A percentile compares a stretch with the other conserved stretches of the same genome.
Conservation (phyloP, 176 grass and related monocot genomes). For the Oropetium thomaeum region DNA sequence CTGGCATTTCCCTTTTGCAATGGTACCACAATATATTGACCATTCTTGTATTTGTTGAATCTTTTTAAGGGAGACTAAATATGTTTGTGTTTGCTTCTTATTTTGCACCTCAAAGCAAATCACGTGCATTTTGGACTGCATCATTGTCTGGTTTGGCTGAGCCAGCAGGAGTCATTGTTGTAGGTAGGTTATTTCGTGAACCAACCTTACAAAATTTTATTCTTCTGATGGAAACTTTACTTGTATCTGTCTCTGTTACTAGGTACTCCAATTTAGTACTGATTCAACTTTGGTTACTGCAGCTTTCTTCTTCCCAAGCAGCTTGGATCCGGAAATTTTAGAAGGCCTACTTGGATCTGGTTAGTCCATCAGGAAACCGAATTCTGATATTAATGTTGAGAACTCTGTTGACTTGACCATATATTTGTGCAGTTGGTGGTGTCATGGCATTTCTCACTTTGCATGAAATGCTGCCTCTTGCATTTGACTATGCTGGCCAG, state of each 20-base stretch:
- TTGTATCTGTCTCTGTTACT: not conserved
- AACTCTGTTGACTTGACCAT: slow-evolving; percentile 1
- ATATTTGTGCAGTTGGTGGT: slow-evolving; percentile 67
- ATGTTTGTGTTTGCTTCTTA: not conserved
- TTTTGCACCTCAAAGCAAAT: slow-evolving; percentile 64
- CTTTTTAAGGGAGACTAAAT: not conserved
- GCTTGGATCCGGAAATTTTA: slow-evolving; percentile 85
- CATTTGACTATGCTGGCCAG: slow-evolving; percentile 97
- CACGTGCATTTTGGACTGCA: slow-evolving; percentile 75
- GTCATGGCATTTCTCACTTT: slow-evolving; percentile 98
- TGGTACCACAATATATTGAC: not conserved
- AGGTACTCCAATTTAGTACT: not conserved
- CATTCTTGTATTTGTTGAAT: not conserved
- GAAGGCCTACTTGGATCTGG: slow-evolving; percentile 97
- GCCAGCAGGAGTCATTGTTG: slow-evolving; percentile 73
- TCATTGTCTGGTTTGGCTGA: slow-evolving; percentile 78
- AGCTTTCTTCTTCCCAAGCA: slow-evolving; percentile 86
- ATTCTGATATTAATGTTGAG: not conserved
- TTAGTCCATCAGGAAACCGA: slow-evolving; percentile 30
- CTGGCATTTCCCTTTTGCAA: slow-evolving; percentile 10
- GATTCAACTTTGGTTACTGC: slow-evolving; percentile 23
- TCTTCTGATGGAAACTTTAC: slow-evolving; percentile 11
- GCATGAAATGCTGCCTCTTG: slow-evolving; percentile 95
- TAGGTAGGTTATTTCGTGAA: slow-evolving; percentile 56
- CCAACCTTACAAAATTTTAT: slow-evolving; percentile 4